Evolutionary conservation across 352 stramenopile species (phyloP).

Genomic region (Aphanomyces stellatus): DNA sequence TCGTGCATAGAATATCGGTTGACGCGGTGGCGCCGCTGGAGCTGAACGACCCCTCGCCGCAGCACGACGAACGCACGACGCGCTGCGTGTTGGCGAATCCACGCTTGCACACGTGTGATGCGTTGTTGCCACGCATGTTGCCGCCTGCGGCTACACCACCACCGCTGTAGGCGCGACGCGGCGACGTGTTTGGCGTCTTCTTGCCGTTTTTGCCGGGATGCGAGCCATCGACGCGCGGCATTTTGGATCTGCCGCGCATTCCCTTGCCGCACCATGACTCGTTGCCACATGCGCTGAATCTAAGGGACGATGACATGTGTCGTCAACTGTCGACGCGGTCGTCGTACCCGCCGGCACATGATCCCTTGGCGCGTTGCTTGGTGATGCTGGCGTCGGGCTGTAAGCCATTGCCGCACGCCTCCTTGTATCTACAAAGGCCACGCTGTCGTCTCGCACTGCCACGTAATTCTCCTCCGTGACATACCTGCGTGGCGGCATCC

Average conservation of each 20-base stretch:
- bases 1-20: too few species aligned
- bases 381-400: too few species aligned
- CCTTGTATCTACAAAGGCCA: too few species aligned
- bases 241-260: too few species aligned
- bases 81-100: background rate
- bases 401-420: too few species aligned
- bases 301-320: too few species aligned
- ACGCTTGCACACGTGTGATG: background rate
- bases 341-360: too few species aligned
- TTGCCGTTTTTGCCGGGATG: background rate
- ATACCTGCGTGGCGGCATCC: background rate
- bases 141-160: background rate
- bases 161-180: background rate
- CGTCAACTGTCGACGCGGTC: background rate
- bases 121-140: background rate
- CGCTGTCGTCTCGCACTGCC: too few species aligned
- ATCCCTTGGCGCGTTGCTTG: too few species aligned
- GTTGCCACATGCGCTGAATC: too few species aligned
- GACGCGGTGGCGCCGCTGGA: background rate
- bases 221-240: background rate
- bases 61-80: background rate
- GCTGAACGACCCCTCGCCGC: background rate
- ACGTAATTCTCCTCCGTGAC: too few species aligned
- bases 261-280: too few species aligned
- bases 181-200: background rate